Percentiles rank a stretch among this genome's conserved stretches.
phyloP scores from a whole-genome alignment of 129 eudicot species.

The Kitagawia praeruptora region DNA sequence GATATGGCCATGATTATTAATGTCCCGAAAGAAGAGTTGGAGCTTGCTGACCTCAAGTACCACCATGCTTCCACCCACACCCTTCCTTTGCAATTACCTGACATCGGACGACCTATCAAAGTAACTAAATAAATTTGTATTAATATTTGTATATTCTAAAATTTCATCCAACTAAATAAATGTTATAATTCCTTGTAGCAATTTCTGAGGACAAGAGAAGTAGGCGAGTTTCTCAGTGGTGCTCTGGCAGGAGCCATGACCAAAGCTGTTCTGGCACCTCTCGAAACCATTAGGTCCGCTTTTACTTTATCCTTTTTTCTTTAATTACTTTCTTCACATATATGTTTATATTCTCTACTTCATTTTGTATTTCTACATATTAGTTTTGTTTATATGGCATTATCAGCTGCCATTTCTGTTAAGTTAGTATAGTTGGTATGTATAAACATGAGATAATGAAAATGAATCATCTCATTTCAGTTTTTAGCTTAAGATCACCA shows the following conservation, averaged over 20 bases:
- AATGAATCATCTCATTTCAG: too few relatives aligned
- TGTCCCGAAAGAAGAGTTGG: conserved; percentile 23
- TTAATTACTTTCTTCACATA: background rate
- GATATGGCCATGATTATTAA: conserved; percentile 3
- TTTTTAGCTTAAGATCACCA: too few relatives aligned
- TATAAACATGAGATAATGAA: too few relatives aligned
- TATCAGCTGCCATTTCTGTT: background rate
- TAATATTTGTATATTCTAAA: background rate
- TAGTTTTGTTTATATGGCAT: background rate
- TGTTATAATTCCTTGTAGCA: conserved; percentile 30
- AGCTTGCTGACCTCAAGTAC: conserved; percentile 14
- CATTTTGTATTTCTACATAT: too few relatives aligned
- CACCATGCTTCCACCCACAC: background rate
- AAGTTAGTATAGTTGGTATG: too few relatives aligned
- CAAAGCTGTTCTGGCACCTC: conserved; percentile 96
- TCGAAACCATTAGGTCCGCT: conserved; percentile 81
- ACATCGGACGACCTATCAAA: conserved; percentile 21
- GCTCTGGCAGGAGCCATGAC: conserved; percentile 99
- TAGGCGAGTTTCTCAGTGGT: conserved; percentile 87
- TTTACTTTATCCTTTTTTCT: background rate
- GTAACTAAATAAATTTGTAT: background rate
- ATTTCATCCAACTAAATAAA: background rate
- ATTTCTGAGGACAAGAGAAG: conserved; percentile 60
- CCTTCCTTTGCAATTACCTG: conserved; percentile 14
- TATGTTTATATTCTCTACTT: background rate